Percentiles rank a stretch among this genome's conserved stretches.
These are phyloP conservation scores for Nakaseomyces bracarensis DNA, from an alignment of 1,139 yeast genomes.

Conservation along the genomic window DNA sequence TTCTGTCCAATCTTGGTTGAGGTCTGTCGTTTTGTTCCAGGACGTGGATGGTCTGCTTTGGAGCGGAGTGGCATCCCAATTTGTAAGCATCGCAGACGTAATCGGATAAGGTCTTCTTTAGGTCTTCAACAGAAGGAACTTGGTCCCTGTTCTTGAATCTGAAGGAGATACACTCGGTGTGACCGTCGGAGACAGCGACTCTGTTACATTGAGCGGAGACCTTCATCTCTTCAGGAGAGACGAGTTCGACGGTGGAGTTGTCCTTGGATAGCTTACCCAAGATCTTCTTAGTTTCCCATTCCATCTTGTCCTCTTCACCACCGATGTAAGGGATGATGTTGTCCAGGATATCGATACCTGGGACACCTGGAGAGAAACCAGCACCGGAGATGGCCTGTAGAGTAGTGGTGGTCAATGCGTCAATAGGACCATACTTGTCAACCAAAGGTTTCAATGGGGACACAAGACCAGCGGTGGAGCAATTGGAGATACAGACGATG, in stretches of 20 bases:
- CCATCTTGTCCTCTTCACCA: constrained; percentile 97
- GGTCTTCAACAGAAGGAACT: constrained; percentile 74
- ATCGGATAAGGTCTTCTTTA: constrained; percentile 59
- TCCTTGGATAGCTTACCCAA: constrained; percentile 53
- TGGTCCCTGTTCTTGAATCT: constrained; percentile 66
- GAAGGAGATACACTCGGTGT: constrained; percentile 88
- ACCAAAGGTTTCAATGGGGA: constrained; percentile 93
- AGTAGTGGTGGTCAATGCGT: constrained; percentile 80
- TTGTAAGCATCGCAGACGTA: constrained; percentile 79
- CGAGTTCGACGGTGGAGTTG: constrained; percentile 50
- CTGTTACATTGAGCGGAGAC: constrained; percentile 97
- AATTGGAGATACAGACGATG: constrained; percentile 90
- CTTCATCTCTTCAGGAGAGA: constrained; percentile 62
- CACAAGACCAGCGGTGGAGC: constrained; percentile 96
- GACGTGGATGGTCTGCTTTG: constrained; percentile 83
- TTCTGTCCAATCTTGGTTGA: constrained; percentile 95
- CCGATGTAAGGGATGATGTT: constrained; percentile 89
- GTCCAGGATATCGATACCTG: constrained; percentile 90
- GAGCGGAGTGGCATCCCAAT: constrained; percentile 84
- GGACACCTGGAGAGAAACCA: constrained; percentile 96
- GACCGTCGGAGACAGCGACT: constrained; percentile 96
- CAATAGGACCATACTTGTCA: constrained; percentile 82
- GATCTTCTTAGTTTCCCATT: constrained; percentile 96
- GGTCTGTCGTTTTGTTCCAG: constrained; percentile 91
- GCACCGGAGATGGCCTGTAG: constrained; percentile 98